phyloP scores from a whole-genome alignment of 805 yeast species.

The Metschnikowia drakensbergensis region DNA sequence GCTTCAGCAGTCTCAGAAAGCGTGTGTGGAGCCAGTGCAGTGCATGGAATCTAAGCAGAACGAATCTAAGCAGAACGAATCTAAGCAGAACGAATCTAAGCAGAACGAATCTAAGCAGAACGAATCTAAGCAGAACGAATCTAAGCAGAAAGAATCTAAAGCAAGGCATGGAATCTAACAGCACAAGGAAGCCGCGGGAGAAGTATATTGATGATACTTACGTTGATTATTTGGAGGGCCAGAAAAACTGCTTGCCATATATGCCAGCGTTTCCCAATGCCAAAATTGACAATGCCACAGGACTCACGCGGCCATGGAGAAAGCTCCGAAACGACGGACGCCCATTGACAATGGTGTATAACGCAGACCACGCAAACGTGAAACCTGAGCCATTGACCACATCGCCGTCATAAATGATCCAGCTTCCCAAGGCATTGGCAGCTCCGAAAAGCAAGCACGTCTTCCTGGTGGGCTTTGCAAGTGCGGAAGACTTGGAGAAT shows the following conservation, averaged over 20 bases:
- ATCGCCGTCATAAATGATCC: slow-evolving; percentile 75
- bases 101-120: too few species aligned
- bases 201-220: neutral
- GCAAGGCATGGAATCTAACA: too few species aligned
- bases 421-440: slow-evolving; percentile 63
- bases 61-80: too few species aligned
- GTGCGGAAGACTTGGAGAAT: slow-evolving; percentile 19
- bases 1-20: neutral
- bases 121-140: too few species aligned
- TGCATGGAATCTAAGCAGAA: too few species aligned
- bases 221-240: slow-evolving; percentile 23
- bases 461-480: slow-evolving; percentile 31
- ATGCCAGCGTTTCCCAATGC: slow-evolving; percentile 60
- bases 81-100: too few species aligned
- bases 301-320: slow-evolving; percentile 57
- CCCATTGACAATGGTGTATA: slow-evolving; percentile 72
- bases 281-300: slow-evolving; percentile 52
- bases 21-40: too few species aligned
- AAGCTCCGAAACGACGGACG: slow-evolving; percentile 49
- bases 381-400: slow-evolving; percentile 77
- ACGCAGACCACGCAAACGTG: slow-evolving; percentile 71
- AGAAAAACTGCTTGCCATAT: slow-evolving; percentile 70
- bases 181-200: too few species aligned
- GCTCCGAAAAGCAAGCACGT: slow-evolving; percentile 56
- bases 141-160: too few species aligned